Evolutionary conservation across 345 rosid genomes (phyloP).

Genomic region (Schrenkiella parvula): DNA sequence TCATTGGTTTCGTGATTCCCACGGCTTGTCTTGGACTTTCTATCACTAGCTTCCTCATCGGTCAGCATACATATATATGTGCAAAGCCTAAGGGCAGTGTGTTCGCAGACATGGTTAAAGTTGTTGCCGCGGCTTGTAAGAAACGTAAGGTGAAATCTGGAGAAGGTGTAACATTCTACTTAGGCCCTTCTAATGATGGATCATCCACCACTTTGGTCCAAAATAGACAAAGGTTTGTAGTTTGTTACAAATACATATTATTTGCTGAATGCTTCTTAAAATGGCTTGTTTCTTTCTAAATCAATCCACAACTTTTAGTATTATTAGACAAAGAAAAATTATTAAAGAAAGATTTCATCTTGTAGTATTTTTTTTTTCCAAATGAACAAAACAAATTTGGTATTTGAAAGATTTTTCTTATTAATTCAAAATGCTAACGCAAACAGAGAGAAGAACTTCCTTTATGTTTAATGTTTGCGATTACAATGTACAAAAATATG

Average conservation of each 20-base stretch:
- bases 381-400: background rate
- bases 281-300: background rate
- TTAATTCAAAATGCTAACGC: background rate
- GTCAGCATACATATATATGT: conserved; percentile 44
- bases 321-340: background rate
- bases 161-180: conserved; percentile 9
- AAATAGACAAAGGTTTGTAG: conserved; percentile 14
- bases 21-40: conserved; percentile 52
- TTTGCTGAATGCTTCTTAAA: background rate
- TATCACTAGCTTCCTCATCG: conserved; percentile 47
- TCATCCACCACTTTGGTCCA: conserved; percentile 22
- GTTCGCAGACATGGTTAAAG: conserved; percentile 49
- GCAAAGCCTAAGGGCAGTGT: conserved; percentile 55
- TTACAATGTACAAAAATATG: background rate
- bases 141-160: conserved; percentile 35
- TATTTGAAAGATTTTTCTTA: background rate
- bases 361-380: background rate
- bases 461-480: background rate
- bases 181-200: conserved; percentile 21
- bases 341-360: background rate
- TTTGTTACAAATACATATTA: too few species aligned
- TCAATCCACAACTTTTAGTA: background rate
- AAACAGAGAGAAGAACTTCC: background rate
- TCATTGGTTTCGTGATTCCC: conserved; percentile 57
- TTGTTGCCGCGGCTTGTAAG: conserved; percentile 41